These are phyloP conservation scores for Erigeron philadelphicus DNA, from an alignment of 140 eudicot species.

Conservation along the genomic window DNA sequence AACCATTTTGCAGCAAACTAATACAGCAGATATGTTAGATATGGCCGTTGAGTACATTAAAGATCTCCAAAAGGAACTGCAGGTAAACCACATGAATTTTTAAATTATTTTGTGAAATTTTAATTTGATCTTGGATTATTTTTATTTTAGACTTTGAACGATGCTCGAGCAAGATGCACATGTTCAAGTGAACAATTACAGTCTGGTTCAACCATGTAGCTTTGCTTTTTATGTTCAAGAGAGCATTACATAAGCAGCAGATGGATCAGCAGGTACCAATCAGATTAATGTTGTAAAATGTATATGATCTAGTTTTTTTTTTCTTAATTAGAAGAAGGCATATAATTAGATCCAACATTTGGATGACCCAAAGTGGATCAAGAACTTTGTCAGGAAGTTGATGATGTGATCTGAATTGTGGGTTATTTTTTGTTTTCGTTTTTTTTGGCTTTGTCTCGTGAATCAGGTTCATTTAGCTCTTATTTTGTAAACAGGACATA, in stretches of 20 bases:
- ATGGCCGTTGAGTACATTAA: conserved; percentile 94
- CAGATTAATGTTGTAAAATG: conserved; percentile 29
- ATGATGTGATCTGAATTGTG: conserved; percentile 23
- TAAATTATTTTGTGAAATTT: conserved; percentile 16
- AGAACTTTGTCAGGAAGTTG: conserved; percentile 26
- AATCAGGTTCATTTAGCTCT: not conserved
- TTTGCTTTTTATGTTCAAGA: not conserved
- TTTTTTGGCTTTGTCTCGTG: not conserved
- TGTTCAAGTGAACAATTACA: conserved; percentile 39
- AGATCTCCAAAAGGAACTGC: conserved; percentile 78
- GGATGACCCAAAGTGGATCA: conserved; percentile 32
- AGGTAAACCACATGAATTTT: conserved; percentile 47
- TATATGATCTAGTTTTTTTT: conserved; percentile 30
- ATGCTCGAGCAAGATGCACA: conserved; percentile 56
- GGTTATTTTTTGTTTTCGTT: conserved; percentile 4
- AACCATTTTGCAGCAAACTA: conserved; percentile 66
- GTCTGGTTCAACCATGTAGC: conserved; percentile 26
- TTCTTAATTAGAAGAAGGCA: conserved; percentile 26
- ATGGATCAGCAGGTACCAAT: conserved; percentile 17
- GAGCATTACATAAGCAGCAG: conserved; percentile 7
- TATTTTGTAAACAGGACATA: not conserved
- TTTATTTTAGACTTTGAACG: conserved; percentile 50
- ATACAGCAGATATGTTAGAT: conserved; percentile 97
- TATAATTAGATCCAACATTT: conserved; percentile 21
- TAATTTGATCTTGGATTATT: not conserved